phyloP scores from a whole-genome alignment of 352 stramenopile genomes.

The Elongisporangium undulatum region DNA sequence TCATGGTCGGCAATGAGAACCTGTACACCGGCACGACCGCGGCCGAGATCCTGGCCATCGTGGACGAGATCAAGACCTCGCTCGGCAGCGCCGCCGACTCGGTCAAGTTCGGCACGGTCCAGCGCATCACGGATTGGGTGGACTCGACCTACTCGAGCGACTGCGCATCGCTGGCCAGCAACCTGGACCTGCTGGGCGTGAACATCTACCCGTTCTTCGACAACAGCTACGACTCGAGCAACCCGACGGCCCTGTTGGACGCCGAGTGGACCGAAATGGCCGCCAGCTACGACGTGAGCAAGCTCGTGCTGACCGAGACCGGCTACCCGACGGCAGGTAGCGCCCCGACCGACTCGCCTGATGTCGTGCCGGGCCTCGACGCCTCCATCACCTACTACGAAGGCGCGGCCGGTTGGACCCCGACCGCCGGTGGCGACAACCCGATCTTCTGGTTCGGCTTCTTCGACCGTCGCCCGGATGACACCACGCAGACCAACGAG shows the following conservation, averaged over 20 bases:
- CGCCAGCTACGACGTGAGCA: slow-evolving; percentile 22
- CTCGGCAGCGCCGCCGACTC: slow-evolving; percentile 16
- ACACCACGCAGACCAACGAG: slow-evolving; percentile 26
- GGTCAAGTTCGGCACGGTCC: slow-evolving; percentile 50
- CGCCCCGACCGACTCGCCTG: slow-evolving; percentile 23
- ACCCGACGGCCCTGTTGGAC: slow-evolving; percentile 35
- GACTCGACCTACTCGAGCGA: slow-evolving; percentile 24
- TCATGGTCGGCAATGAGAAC: slow-evolving; percentile 56
- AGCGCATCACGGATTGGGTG: slow-evolving; percentile 51
- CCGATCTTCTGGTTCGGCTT: slow-evolving; percentile 50
- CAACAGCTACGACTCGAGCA: slow-evolving; percentile 37
- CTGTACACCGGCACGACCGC: slow-evolving; percentile 19
- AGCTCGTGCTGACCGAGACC: slow-evolving; percentile 54
- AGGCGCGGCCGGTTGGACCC: slow-evolving; percentile 6
- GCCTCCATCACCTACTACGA: slow-evolving; percentile 10
- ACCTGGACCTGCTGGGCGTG: slow-evolving; percentile 47
- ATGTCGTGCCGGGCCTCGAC: slow-evolving; percentile 32
- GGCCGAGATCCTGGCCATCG: slow-evolving; percentile 20
- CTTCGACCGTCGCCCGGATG: slow-evolving; percentile 50
- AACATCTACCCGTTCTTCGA: slow-evolving; percentile 65
- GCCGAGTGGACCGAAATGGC: slow-evolving; percentile 37
- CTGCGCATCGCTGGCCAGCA: slow-evolving; percentile 17
- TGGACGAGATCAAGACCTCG: slow-evolving; percentile 20
- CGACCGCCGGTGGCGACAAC: slow-evolving; percentile 6
- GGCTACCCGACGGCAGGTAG: slow-evolving; percentile 43